Base-by-base conservation (phyloP, 129 eudicot species). In the Chrysanthemum seticuspe region DNA sequence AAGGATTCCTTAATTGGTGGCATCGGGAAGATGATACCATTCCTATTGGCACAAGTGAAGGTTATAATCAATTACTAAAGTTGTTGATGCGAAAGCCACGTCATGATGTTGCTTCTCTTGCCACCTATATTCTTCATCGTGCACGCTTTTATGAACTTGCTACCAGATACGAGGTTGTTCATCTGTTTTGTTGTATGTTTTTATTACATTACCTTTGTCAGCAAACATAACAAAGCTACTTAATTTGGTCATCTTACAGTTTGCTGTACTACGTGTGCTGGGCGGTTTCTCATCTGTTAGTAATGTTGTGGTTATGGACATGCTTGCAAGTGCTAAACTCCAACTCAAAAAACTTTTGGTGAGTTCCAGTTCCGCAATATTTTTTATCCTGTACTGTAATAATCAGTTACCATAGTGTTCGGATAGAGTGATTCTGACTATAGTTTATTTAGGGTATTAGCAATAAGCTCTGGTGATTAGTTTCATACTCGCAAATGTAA, bases 1-100 rank as follows among this genome's bases (percentile, higher is more conserved):
- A 95, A 88, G 99, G 97, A 58, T 87, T 95, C 58, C 76, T 95
- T 27, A 94, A 91, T 57, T 95, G 99, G 99, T 95, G 99, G 97
- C 94, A 97, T 53, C 86, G 99, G 62, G 97, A 91, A 76, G 96
- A 88, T 75, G 95, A 87, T 64, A 82, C 48, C 62, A 80, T 95
- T 58, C 99, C 99, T 61, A 68, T 81, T 65, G 88, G 96, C 76
- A 60, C 73, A 51, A 95, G 99, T 87, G 97, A 85, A 65, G 85
- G 96, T 51, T 95, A 95, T 80, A 90, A 86, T 83, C 89, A 90
- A 23, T 76, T 95, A 72, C 77, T 95, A 75, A 90, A 83, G 81
- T 74, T 95, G 80, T 52, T 95, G 71, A 53, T 90, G 88, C 94
- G 88, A 76, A 95, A 86, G 29, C 97, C 85, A 65, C 83, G 94